phyloP scores from a whole-genome alignment of 768 basidiomycete species.

The Inosperma sp. region DNA sequence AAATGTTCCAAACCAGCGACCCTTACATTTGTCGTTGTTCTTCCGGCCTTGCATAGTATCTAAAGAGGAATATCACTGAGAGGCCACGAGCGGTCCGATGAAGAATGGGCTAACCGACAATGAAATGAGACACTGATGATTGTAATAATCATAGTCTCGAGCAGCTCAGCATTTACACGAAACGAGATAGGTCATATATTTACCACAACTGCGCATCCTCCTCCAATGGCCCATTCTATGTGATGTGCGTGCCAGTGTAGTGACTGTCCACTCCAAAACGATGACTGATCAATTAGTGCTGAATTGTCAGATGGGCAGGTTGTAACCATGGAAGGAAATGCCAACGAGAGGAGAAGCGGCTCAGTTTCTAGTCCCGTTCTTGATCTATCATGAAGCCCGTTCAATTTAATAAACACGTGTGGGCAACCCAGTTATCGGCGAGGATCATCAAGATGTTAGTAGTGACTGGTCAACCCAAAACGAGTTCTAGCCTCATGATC shows the following conservation, averaged over 20 bases:
- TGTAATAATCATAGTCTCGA: constrained; percentile 55
- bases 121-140: constrained; percentile 51
- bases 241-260: constrained; percentile 58
- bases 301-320: constrained; percentile 32
- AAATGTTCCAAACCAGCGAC: constrained; percentile 7
- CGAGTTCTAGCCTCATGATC: no score
- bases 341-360: no score
- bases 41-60: constrained; percentile 63
- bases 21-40: constrained; percentile 80
- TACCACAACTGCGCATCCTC: constrained; percentile 54
- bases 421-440: no score
- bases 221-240: constrained; percentile 72
- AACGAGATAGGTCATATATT: constrained; percentile 9
- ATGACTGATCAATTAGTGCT: constrained; percentile 48
- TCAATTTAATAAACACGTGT: no score
- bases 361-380: no score
- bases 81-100: neutral
- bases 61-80: constrained; percentile 25
- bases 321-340: no score
- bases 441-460: no score
- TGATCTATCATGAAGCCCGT: no score
- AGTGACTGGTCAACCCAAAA: no score
- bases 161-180: neutral
- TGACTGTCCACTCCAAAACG: constrained; percentile 54
- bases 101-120: constrained; percentile 43